phyloP scores from a whole-genome alignment of 2,329 filamentous ascomycete species.

The Aspergillus terreus region DNA sequence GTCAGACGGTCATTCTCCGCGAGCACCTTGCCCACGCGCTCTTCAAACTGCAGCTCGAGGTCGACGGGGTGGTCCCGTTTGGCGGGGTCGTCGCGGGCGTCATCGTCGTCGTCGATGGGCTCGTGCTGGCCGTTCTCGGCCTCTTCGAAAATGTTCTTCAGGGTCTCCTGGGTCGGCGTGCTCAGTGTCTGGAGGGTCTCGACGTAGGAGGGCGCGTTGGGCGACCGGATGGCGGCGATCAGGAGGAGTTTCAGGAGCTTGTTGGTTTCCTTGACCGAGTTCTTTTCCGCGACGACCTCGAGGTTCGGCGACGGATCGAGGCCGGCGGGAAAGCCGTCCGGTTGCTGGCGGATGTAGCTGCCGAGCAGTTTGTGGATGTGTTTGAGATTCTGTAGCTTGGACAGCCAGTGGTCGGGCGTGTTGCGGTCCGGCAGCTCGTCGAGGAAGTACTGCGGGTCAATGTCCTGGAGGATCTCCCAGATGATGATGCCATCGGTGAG shows the following conservation, averaged over 20 bases:
- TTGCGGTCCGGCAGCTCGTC: conserved; percentile 45
- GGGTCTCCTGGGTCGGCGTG: conserved; percentile 41
- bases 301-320: conserved; percentile 43
- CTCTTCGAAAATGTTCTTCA: conserved; percentile 47
- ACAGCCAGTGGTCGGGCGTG: conserved; percentile 44
- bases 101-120: conserved; percentile 33
- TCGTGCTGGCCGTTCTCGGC: conserved; percentile 41
- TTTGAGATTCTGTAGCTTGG: conserved; percentile 48
- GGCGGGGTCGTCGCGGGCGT: conserved; percentile 31
- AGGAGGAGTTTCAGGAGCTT: conserved; percentile 63
- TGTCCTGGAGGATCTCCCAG: conserved; percentile 48
- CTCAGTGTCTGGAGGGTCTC: conserved; percentile 43
- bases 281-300: conserved; percentile 44
- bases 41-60: conserved; percentile 46
- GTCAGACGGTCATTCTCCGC: conserved; percentile 57
- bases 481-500: conserved; percentile 44
- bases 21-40: conserved; percentile 46
- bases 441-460: conserved; percentile 46
- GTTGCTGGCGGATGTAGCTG: conserved; percentile 44
- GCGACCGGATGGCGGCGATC: conserved; percentile 59
- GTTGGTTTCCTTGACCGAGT: conserved; percentile 40
- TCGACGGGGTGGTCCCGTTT: conserved; percentile 38
- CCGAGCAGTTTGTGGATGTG: conserved; percentile 45
- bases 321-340: conserved; percentile 41
- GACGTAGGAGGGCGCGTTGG: conserved; percentile 55